Evolutionary conservation across 306 rosid genomes (phyloP), one percentile per base, ranked within the genome.

Genomic region (Dalbergia cochinchinensis): DNA sequence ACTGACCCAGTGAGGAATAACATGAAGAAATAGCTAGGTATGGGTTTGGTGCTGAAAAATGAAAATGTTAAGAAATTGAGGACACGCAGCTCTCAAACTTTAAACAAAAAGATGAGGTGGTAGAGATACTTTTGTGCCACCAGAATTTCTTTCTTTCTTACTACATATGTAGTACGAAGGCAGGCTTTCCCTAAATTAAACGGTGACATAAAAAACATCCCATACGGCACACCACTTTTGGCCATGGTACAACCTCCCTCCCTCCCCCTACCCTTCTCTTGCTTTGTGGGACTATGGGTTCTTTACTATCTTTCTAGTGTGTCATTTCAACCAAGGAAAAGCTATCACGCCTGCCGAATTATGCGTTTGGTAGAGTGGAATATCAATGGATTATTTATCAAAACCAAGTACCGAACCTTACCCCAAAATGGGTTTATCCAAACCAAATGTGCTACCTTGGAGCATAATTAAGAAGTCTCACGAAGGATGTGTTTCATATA

Each of bases 21-120:
- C 63, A 77, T 73, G 85, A 86, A 61, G 64, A 14, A 71, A 18
- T 60, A 71, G 72, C 8, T 51, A 81, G 83, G 86, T 55, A 83
- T 86, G 85, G 86, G 82, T 67, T 18, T 79, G 83, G 78, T 85
- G 81, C 86, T 82, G 78, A 82, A 26, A 81, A 81, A 69, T 82
- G 44, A 58, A 6, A n/a, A 54, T 54, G 60, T 54, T n/a, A 65
- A 9, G 60, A 45, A 74, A 47, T 58, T 71, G 53, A 82, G 53
- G 80, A 60, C 59, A 41, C 26, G 19, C 53, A 64, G 73, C 50
- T 26, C 85, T 71, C 67, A 70, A 77, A 58, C 81, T 82, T 83
- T 73, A 71, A 76, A 41, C 58, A 61, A 76, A 69, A 76, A 71
- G 73, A 31, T 37, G 35, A 79, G 78, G 71, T 31, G 2, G 57